phyloP scores from a whole-genome alignment of 805 yeast species.

The Metschnikowia gelsemii region DNA sequence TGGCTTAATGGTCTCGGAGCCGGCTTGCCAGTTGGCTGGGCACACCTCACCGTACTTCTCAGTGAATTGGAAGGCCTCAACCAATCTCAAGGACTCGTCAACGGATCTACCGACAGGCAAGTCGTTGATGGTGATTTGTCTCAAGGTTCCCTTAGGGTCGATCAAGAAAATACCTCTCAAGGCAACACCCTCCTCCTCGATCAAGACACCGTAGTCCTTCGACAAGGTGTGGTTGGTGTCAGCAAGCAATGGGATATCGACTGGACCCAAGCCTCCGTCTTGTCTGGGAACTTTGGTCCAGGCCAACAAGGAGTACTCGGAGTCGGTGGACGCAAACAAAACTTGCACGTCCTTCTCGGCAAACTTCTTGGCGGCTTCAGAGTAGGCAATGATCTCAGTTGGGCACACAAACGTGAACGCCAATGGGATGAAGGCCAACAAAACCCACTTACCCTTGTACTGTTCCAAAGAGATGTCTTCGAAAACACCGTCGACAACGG shows the following conservation, averaged over 20 bases:
- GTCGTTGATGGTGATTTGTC: conserved; percentile 98
- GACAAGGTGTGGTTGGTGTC: conserved; percentile 96
- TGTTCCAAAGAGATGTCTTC: conserved; percentile 94
- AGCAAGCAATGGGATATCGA: conserved; percentile 90
- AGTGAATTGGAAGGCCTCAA: conserved; percentile 99
- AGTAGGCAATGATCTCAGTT: conserved; percentile 98
- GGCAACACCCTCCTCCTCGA: conserved; percentile 95
- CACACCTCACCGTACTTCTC: conserved; percentile 99
- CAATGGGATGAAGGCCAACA: conserved; percentile 95
- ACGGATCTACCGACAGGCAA: conserved; percentile 99
- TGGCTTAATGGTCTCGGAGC: conserved; percentile 82
- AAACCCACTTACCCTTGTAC: conserved; percentile 97
- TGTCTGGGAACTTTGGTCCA: conserved; percentile 97
- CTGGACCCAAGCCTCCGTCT: conserved; percentile 97
- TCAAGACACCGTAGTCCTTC: conserved; percentile 94
- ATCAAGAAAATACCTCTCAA: conserved; percentile 97
- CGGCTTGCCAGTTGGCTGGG: conserved; percentile 97
- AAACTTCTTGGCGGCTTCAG: conserved; percentile 91
- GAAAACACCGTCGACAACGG: conserved; percentile 94
- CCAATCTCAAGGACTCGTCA: conserved; percentile 94
- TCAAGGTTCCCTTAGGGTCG: conserved; percentile 90
- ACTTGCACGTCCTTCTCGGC: conserved; percentile 83
- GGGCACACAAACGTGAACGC: conserved; percentile 99
- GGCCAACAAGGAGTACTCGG: conserved; percentile 95
- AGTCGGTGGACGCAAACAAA: conserved; percentile 96